Evolutionary conservation across 768 basidiomycete genomes (phyloP), one percentile per base, ranked within the genome.

Genomic region (Suillus brevipes): DNA sequence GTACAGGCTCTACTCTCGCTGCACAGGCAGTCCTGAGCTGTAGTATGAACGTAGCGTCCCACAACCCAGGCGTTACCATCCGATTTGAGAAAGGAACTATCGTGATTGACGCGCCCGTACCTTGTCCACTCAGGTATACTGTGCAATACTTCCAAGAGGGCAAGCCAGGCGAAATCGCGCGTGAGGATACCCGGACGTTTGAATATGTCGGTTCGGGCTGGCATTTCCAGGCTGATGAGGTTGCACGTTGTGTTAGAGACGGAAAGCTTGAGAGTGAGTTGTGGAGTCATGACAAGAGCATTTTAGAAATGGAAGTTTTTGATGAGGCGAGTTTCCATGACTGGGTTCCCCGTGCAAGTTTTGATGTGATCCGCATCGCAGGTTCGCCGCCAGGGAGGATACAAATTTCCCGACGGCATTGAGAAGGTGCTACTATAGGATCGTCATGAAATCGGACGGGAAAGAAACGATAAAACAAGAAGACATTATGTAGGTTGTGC

Each of bases 191-290:
- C 37, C 68, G 67, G 58, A 69, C 69, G 45, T 76, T 80, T 64
- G 67, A 72, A 60, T 75, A 76, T 45, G 59, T 66, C 16, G 80
- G 80, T 38, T 74, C 77, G 20, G 81, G 83, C 1, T 84, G 80
- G 80, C 76, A 82, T 69, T 86, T 80, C 74, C 81, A 85, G 69
- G 84, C 82, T 13, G 84, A 85, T 66, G 83, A 85, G 58, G 82
- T 83, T 38, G 84, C 81, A 8, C 67, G 82, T 25, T 82, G 80
- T 65, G 68, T 84, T 31, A 64, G 78, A 28, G 83, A 82, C 59
- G 81, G 83, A 20, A 84, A 83, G 74, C 66, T 78, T 23, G 78
- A 85, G 75, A 83, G 83, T 66, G 78, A 79, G 4, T 56, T 78
- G 34, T 84, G 84, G 82, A 76, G 78, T 2, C 81, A 78, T 66